Base-by-base conservation (phyloP, 352 stramenopile genomes). In the Phytophthora hibernalis region DNA sequence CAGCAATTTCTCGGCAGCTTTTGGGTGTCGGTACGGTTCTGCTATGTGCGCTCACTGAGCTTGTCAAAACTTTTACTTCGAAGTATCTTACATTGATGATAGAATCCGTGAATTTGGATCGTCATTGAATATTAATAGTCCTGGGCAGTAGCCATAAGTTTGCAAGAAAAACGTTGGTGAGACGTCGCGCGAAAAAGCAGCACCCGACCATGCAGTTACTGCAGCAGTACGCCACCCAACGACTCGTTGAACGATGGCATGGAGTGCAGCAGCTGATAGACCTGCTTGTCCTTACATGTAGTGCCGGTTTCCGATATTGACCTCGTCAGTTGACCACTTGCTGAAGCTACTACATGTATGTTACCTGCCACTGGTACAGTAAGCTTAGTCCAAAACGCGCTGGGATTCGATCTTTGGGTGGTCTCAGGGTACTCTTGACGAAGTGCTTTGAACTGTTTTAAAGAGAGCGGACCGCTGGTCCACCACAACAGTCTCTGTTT, bases 191-290 rank as follows among this genome's bases (percentile, higher is more conserved):
- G 50, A 56, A 56, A 63, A 22, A 64, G 15, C 47, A 57, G 48
- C 48, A 57, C 12, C 51, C 33, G 16, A n/a, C n/a, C n/a, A n/a
- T n/a, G n/a, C n/a, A n/a, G n/a, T n/a, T n/a, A n/a, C n/a, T n/a
- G n/a, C n/a, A n/a, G n/a, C n/a, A 63, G 62, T 68, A 63, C 61
- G 61, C 51, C 52, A 63, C 24, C 49, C 45, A 57, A 5, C 33
- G n/a, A n/a, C n/a, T n/a, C n/a, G n/a, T n/a, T n/a, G n/a, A n/a
- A n/a, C n/a, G 12, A 40, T 9, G 33, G 13, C 9, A 54, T 50
- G 22, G 54, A 59, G 30, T 26, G n/a, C 49, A 31, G 40, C 48
- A 66, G 43, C 38, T 50, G 48, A 51, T 37, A 38, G 47, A 16
- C 12, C 2, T 30, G 49, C 30, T 40, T 33, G 49, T 24, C 59